Conservation (phyloP, 1,284 basidiomycete species). For the Cystobasidium pallidum region DNA sequence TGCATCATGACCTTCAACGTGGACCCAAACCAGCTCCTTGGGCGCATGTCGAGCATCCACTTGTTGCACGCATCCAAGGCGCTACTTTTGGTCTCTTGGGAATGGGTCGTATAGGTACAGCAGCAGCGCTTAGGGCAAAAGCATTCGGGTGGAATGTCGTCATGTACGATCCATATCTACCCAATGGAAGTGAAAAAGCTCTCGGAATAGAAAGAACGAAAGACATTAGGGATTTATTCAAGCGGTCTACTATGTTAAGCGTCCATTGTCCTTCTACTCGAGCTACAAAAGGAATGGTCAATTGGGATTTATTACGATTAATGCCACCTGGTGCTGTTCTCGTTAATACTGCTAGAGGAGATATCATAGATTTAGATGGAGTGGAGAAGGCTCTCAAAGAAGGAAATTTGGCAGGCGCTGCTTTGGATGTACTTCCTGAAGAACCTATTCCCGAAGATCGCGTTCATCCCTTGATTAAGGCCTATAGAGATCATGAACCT, state of each 20-base stretch:
- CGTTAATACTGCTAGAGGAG: slow-evolving; percentile 50
- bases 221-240: slow-evolving; percentile 49
- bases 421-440: slow-evolving; percentile 47
- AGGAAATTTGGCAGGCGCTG: slow-evolving; percentile 40
- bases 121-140: slow-evolving; percentile 46
- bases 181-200: slow-evolving; percentile 47
- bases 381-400: slow-evolving; percentile 44
- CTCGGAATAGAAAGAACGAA: slow-evolving; percentile 46
- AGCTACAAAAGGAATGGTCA: slow-evolving; percentile 46
- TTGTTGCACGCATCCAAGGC: slow-evolving; percentile 44
- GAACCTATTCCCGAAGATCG: slow-evolving; percentile 45
- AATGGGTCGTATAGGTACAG: slow-evolving; percentile 46
- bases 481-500: slow-evolving; percentile 47
- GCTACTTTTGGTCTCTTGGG: slow-evolving; percentile 46
- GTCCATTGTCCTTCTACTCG: slow-evolving; percentile 51
- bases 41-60: slow-evolving; percentile 27
- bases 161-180: slow-evolving; percentile 35
- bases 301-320: slow-evolving; percentile 44
- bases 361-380: slow-evolving; percentile 49
- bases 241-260: slow-evolving; percentile 46
- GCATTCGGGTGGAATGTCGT: slow-evolving; percentile 47
- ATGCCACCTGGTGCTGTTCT: slow-evolving; percentile 44
- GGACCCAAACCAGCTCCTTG: slow-evolving; percentile 37
- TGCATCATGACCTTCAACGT: slow-evolving; percentile 45
- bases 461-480: slow-evolving; percentile 46